Base-by-base conservation (phyloP, 805 yeast species). In the Candida odintsovae region DNA sequence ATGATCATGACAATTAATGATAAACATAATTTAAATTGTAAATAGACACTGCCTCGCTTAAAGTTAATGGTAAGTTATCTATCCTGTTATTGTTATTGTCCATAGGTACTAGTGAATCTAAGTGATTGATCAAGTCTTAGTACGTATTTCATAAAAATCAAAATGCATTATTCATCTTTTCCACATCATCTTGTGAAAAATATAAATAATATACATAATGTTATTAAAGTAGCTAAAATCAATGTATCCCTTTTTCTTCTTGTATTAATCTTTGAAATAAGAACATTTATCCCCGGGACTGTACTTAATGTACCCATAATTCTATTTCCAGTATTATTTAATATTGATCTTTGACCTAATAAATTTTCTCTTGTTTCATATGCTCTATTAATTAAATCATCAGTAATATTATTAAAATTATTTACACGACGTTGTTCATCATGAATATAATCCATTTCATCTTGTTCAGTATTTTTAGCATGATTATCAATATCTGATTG, bases 331-430 rank as follows among this genome's bases (percentile, higher is more conserved):
- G 94, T 86, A 49, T 71, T 77, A 47, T 72, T 71, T 44, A 94
- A 70, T 8, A 76, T 62, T 35, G 74, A 76, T 49, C 92, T 73
- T 67, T 94, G 99, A 41, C 82, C 72, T 40, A 76, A 54, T 44
- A 94, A 75, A 58, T 87, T 95, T 50, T 90, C 97, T 48, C 98
- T 73, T 0, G 98, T 90, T 54, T 86, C 87, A 67, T 79, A 84
- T 1, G 97, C 98, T 61, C 85, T 90, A n/a, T 77, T 76, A 35
- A 92, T 73, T 48, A 94, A 70, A 39, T 84, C 69, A 61, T 94
- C 97, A 15, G 95, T 87, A 43, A 90, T 70, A 38, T 75, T 72
- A 61, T 89, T 82, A 38, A 94, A 81, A 43, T 73, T 73, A 53
- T 86, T 87, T 18, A 85, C 84, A 42, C 96, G 71, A 35, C 76